Evolutionary conservation across 108 stramenopile species (phyloP).

Genomic region (Conticribra guillardii): DNA sequence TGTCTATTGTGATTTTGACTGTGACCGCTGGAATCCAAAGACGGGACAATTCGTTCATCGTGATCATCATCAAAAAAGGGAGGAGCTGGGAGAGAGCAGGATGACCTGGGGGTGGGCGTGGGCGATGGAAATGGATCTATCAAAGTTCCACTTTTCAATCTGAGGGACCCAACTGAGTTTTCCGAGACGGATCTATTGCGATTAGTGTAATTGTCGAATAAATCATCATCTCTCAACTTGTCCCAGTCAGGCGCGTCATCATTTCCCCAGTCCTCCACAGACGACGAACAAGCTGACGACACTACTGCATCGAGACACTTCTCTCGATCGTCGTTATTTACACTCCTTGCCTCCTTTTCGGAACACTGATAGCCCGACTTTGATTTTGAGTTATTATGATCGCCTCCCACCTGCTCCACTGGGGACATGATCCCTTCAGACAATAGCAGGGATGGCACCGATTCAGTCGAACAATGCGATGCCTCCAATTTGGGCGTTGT

Average conservation of each 20-base stretch:
- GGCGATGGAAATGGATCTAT: constrained; percentile 26
- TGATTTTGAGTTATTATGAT: not conserved
- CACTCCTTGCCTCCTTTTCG: not conserved
- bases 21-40: not conserved
- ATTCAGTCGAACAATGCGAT: not conserved
- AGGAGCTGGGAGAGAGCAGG: too few species aligned
- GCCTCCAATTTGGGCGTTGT: not conserved
- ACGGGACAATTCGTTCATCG: too few species aligned
- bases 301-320: too few species aligned
- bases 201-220: not conserved
- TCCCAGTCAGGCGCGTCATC: not conserved
- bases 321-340: not conserved
- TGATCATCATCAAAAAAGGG: too few species aligned
- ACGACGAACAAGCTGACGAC: too few species aligned
- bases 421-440: constrained; percentile 10
- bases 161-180: not conserved
- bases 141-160: constrained; percentile 1
- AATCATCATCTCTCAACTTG: not conserved
- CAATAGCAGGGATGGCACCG: constrained; percentile 5
- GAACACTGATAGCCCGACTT: not conserved
- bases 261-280: not conserved
- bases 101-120: not conserved
- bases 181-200: not conserved
- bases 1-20: not conserved
- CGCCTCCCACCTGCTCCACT: not conserved